Conservation (phyloP, 495 filamentous ascomycete species). For the Tuber indicum region DNA sequence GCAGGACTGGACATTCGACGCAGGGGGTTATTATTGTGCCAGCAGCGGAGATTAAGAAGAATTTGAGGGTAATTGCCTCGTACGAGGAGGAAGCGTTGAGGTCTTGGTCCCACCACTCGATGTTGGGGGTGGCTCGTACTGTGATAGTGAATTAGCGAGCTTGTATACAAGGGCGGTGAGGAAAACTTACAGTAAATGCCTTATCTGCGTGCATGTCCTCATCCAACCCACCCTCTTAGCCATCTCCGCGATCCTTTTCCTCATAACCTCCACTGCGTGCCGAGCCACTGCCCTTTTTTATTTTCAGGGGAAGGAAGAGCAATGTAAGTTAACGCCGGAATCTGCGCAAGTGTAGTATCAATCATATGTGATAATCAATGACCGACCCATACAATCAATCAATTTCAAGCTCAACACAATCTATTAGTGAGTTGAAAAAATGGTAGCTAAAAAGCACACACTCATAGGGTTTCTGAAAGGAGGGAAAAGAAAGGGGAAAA, state of each 20-base stretch:
- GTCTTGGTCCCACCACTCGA: slow-evolving; percentile 99
- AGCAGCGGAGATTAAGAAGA: slow-evolving; percentile 64
- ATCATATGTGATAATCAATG: background rate
- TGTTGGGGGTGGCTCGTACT: slow-evolving; percentile 65
- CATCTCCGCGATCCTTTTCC: too few relatives aligned
- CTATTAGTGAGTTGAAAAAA: background rate
- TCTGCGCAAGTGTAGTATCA: background rate
- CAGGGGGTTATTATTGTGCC: slow-evolving; percentile 84
- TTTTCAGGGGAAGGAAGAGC: background rate
- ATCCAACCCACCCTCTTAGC: slow-evolving; percentile 75
- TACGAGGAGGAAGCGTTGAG: slow-evolving; percentile 68
- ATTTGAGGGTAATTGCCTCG: slow-evolving; percentile 55
- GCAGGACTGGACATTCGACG: slow-evolving; percentile 85
- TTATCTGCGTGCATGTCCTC: slow-evolving; percentile 87
- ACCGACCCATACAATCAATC: background rate
- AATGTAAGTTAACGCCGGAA: background rate
- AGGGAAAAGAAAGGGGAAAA: background rate
- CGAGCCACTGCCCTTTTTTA: too few relatives aligned
- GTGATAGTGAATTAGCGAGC: slow-evolving; percentile 3
- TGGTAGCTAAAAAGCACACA: background rate
- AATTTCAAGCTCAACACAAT: background rate
- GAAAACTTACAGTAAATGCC: slow-evolving; percentile 59
- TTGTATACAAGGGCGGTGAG: background rate
- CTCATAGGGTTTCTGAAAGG: background rate
- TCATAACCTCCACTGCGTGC: too few relatives aligned